These are phyloP conservation scores for Aspergillus calidoustus DNA, from an alignment of 2,329 filamentous ascomycete species.

Conservation along the genomic window DNA sequence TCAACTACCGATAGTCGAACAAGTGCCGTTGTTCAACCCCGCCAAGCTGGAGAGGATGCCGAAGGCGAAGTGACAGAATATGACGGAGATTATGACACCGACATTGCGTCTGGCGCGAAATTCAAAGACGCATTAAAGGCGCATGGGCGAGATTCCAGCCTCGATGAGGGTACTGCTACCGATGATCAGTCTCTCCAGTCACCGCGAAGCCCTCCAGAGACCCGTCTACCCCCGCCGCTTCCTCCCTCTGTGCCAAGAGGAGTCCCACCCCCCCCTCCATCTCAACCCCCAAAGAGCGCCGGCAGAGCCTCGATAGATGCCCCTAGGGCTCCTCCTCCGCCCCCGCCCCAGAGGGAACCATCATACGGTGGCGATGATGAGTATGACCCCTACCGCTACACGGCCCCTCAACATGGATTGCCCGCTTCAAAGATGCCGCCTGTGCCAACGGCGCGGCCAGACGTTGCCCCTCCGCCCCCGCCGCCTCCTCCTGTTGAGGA, in stretches of 20 bases:
- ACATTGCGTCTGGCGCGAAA: constrained; percentile 90
- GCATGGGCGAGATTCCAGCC: constrained; percentile 75
- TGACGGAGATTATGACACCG: constrained; percentile 96
- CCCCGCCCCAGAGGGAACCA: constrained; percentile 53
- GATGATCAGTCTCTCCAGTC: constrained; percentile 59
- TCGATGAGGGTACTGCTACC: constrained; percentile 67
- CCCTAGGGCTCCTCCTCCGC: constrained; percentile 44
- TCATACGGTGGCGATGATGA: constrained; percentile 56
- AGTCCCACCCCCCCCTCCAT: constrained; percentile 68
- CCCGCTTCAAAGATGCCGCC: constrained; percentile 34
- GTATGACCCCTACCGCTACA: constrained; percentile 59
- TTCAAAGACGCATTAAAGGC: constrained; percentile 92
- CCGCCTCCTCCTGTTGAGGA: constrained; percentile 32
- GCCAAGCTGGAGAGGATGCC: constrained; percentile 61
- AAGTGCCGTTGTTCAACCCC: constrained; percentile 48
- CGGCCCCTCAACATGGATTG: constrained; percentile 39
- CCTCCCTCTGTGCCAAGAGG: constrained; percentile 63
- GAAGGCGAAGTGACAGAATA: constrained; percentile 89
- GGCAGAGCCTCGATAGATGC: constrained; percentile 37
- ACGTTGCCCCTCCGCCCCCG: constrained; percentile 30
- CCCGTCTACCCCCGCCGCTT: constrained; percentile 55
- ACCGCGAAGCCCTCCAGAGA: constrained; percentile 46
- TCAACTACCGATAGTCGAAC: constrained; percentile 62
- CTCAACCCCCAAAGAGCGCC: constrained; percentile 58
- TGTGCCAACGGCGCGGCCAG: constrained; percentile 25